These are phyloP conservation scores for Bruguiera gymnorhiza DNA, from an alignment of 345 rosid genomes.

Conservation along the genomic window DNA sequence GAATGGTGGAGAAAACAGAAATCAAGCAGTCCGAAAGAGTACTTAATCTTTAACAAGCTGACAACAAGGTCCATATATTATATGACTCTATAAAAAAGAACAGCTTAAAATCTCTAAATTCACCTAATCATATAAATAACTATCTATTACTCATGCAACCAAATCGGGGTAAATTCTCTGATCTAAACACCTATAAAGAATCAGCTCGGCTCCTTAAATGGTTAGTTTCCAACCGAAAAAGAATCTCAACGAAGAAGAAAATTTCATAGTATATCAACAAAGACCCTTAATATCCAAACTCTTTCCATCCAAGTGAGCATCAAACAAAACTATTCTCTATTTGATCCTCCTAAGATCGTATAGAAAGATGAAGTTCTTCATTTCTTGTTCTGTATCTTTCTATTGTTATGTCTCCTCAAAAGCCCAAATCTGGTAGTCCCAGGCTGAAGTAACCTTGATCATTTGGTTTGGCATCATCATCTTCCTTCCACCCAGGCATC, in stretches of 20 bases:
- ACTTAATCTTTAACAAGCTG: no score
- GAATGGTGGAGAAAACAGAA: no score
- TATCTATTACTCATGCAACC: background rate
- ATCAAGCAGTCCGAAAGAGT: no score
- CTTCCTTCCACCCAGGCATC: background rate
- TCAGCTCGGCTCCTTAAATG: background rate
- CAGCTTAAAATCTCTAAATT: no score
- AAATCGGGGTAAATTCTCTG: conserved; percentile 7
- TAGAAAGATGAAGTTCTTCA: background rate
- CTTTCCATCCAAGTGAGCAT: background rate
- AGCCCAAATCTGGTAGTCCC: background rate
- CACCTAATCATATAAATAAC: no score
- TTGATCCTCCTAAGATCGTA: background rate
- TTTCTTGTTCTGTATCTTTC: background rate
- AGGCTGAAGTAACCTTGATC: conserved; percentile 11
- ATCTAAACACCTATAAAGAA: conserved; percentile 8
- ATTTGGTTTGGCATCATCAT: background rate
- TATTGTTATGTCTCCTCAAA: background rate
- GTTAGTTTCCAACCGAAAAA: background rate
- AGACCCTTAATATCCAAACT: no score
- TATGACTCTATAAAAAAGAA: no score
- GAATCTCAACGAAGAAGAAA: background rate
- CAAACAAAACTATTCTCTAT: background rate
- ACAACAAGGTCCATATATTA: no score
- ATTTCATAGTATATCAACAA: background rate